Conservation (phyloP, 257 asterid species). For the Knoxia roxburghii region DNA sequence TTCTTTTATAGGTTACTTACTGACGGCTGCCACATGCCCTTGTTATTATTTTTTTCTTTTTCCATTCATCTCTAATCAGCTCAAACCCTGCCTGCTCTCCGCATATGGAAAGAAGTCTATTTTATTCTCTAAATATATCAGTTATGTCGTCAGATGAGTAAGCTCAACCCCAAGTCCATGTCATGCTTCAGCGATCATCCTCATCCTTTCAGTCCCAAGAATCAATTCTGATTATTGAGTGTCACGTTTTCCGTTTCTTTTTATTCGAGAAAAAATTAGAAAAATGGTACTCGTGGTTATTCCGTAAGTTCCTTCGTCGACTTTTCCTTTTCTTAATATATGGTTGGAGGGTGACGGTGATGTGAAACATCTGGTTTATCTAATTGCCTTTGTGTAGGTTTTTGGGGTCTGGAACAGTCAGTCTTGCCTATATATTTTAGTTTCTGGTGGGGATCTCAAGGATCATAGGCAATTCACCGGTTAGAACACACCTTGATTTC, state of each 20-base stretch:
- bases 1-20: too few species aligned
- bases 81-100: not conserved
- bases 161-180: not conserved
- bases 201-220: not conserved
- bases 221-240: not conserved
- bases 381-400: not conserved
- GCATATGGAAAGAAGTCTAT: not conserved
- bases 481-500: not conserved
- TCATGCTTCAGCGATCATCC: slow-evolving; percentile 5
- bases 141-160: slow-evolving; percentile 7
- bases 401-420: not conserved
- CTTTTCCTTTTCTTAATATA: not conserved
- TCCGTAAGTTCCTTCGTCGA: too few species aligned
- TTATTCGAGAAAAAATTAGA: not conserved
- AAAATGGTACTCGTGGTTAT: too few species aligned
- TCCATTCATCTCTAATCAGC: not conserved
- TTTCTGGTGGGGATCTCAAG: slow-evolving; percentile 3
- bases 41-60: too few species aligned
- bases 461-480: not conserved
- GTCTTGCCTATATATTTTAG: not conserved
- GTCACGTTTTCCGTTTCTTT: not conserved
- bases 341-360: not conserved
- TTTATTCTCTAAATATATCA: too few species aligned
- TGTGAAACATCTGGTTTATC: not conserved
- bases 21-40: not conserved